Percentiles rank a stretch among this genome's conserved stretches.
Conservation (phyloP, 2,329 filamentous ascomycete genomes). For the Dactylonectria macrodidyma region DNA sequence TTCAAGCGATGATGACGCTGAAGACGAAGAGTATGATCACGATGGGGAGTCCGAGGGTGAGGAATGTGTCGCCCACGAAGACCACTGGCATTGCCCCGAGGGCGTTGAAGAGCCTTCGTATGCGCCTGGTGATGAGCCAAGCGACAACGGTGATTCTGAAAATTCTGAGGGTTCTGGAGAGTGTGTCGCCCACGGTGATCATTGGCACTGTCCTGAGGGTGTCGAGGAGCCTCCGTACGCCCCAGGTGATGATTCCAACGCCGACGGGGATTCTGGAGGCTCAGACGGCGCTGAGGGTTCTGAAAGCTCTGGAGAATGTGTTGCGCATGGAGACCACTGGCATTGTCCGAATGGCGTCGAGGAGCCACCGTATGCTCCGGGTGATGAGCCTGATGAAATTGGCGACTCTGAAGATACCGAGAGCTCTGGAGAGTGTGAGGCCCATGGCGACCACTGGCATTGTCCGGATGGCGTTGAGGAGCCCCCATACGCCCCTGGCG, state of each 20-base stretch:
- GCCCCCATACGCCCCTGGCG: constrained; percentile 19
- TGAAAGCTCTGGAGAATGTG: neutral
- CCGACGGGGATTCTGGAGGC: neutral
- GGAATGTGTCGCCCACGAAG: neutral
- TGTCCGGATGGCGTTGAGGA: constrained; percentile 39
- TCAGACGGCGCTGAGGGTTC: neutral
- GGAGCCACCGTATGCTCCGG: constrained; percentile 22
- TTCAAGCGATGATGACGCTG: neutral
- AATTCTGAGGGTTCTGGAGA: neutral
- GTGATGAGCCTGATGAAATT: neutral
- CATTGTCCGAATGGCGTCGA: constrained; percentile 38
- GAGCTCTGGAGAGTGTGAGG: constrained; percentile 20
- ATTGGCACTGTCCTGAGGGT: constrained; percentile 39
- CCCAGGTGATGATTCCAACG: neutral
- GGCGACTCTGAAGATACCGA: neutral
- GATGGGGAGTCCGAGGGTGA: neutral
- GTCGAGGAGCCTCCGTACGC: constrained; percentile 29
- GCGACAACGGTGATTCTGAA: neutral
- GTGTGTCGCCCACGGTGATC: constrained; percentile 30
- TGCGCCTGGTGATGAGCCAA: constrained; percentile 8
- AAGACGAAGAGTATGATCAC: neutral
- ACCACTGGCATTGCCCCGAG: constrained; percentile 34
- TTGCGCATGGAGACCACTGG: neutral
- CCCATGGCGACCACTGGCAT: constrained; percentile 34
- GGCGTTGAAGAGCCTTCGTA: constrained; percentile 29